Base-by-base conservation (phyloP, 2,329 filamentous ascomycete species). In the Aureobasidium namibiae region DNA sequence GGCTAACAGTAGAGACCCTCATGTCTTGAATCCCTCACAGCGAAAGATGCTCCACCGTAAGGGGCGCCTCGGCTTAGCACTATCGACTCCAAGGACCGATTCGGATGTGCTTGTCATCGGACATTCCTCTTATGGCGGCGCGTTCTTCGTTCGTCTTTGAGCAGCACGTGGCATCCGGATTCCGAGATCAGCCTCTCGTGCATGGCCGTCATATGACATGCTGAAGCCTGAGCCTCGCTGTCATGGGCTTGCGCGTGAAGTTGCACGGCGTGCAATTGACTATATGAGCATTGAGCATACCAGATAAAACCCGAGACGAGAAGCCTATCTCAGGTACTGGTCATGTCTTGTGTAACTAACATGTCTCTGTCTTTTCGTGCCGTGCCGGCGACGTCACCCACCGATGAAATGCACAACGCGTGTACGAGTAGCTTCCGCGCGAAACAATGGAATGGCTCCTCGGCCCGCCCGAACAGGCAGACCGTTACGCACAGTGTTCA, bases 321-420 rank as follows among this genome's bases (percentile, higher is more conserved):
- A 56, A 45, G 23, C 31, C 39, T 56, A 56, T 44, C 24, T 31
- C n/a, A 44, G 11, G 16, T 29, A 21, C 39, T 39, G 18, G 6
- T n/a, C 18, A 16, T 7, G 39, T 56, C 8, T 23, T 38, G 34
- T 36, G 50, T 39, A 18, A 41, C 29, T 44, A 21, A 8, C 10
- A 41, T 54, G 36, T 54, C 36, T 54, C 24, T 54, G 50, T 45
- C 24, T 44, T 45, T n/a, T 34, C 52, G 52, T 56, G 52, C 52
- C 52, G 52, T 56, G 39, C 52, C 52, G 52, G 39, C 52, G 52
- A 56, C 52, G 52, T 56, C 52, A 56, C 52, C n/a, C 45, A 56
- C 52, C 52, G 45, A 2, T 45, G 39, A 18, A 44, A 11, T 14
- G 36, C n/a, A 42, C 24, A 54, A 21, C 24, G 50, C 36, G 26